Evolutionary conservation across 1,139 yeast genomes (phyloP).

Genomic region (Debaryomyces udenii): DNA sequence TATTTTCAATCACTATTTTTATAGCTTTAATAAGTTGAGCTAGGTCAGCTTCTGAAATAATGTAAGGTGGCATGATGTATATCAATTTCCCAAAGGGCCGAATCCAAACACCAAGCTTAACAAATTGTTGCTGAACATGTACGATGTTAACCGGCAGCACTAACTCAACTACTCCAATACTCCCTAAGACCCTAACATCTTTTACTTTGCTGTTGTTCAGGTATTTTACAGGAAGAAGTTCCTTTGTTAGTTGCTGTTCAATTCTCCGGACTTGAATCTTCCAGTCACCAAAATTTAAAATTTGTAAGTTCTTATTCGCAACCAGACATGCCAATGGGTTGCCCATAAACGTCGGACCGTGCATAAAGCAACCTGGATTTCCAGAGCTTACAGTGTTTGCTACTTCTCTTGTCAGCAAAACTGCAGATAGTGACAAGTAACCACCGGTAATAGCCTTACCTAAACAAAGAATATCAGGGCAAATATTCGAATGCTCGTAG

Average conservation of each 20-base stretch:
- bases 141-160: conserved; percentile 19
- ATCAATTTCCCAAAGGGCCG: conserved; percentile 26
- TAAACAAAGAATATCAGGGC: conserved; percentile 24
- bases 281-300: conserved; percentile 11
- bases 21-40: conserved; percentile 11
- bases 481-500: conserved; percentile 19
- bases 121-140: conserved; percentile 21
- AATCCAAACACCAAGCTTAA: conserved; percentile 23
- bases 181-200: conserved; percentile 17
- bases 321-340: conserved; percentile 37
- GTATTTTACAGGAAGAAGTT: conserved; percentile 10
- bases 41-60: conserved; percentile 20
- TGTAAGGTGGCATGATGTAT: conserved; percentile 30
- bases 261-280: conserved; percentile 9
- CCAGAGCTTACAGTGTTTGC: conserved; percentile 15
- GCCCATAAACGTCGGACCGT: conserved; percentile 40
- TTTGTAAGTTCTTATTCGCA: conserved; percentile 29
- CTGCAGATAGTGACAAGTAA: conserved; percentile 22
- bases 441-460: conserved; percentile 31
- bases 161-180: conserved; percentile 30
- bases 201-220: conserved; percentile 3
- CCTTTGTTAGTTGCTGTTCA: conserved; percentile 8
- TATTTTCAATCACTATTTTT: conserved; percentile 3
- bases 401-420: conserved; percentile 20
- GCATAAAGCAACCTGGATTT: conserved; percentile 17